phyloP scores from a whole-genome alignment of 345 rosid genomes.

The Pistacia vera region DNA sequence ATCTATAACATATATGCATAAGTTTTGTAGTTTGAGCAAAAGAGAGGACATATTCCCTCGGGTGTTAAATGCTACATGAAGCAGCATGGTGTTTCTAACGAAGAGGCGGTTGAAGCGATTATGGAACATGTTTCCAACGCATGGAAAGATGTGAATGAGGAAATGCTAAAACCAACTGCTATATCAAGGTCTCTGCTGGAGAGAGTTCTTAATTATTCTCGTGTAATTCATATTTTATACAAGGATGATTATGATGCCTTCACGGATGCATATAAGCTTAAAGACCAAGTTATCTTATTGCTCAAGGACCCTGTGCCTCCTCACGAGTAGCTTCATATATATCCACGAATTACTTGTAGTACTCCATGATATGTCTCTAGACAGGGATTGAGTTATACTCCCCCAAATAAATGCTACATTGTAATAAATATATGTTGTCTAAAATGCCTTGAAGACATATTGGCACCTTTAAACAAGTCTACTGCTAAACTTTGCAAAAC shows the following conservation, averaged over 20 bases:
- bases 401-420: too few relatives aligned
- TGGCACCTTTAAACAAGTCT: too few relatives aligned
- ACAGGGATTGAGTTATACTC: too few relatives aligned
- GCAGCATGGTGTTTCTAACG: background rate
- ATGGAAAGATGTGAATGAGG: background rate
- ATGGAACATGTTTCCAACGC: background rate
- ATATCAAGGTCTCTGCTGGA: background rate
- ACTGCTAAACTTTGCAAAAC: too few relatives aligned
- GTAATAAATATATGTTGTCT: too few relatives aligned
- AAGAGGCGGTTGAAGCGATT: background rate
- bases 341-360: too few relatives aligned
- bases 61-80: slow-evolving; percentile 17
- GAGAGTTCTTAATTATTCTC: background rate
- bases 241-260: background rate
- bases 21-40: slow-evolving; percentile 23
- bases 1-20: too few relatives aligned
- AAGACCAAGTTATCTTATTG: background rate
- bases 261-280: background rate
- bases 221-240: background rate
- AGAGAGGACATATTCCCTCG: slow-evolving; percentile 23
- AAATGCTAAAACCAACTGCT: background rate
- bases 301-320: background rate
- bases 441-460: too few relatives aligned
- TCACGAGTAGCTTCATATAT: too few relatives aligned
- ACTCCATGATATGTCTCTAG: too few relatives aligned